phyloP scores from a whole-genome alignment of 73 alveolate species.

The Urostyla sp. region DNA sequence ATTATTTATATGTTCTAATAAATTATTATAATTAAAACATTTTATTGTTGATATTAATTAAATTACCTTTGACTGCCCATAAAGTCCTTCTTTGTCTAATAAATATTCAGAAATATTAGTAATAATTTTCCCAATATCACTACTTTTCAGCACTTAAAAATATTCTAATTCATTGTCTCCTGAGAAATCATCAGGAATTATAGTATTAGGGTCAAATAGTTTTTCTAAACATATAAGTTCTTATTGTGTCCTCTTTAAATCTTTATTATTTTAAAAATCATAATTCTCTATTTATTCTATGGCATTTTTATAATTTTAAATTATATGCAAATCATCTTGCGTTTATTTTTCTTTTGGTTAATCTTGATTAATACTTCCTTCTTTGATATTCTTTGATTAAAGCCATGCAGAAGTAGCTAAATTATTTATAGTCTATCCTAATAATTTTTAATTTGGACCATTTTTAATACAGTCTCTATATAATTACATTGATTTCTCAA shows the following conservation, averaged over 20 bases:
- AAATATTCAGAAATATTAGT: conserved; percentile 64
- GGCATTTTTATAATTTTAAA: conserved; percentile 35
- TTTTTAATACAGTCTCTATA: conserved; percentile 31
- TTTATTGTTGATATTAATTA: not conserved
- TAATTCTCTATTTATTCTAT: conserved; percentile 41
- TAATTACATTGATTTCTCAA: conserved; percentile 1
- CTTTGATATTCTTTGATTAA: not conserved
- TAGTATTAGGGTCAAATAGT: not conserved
- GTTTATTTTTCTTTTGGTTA: conserved; percentile 27
- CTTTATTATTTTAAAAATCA: conserved; percentile 3
- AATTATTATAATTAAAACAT: too few species aligned
- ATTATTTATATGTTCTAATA: too few species aligned
- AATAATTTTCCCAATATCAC: conserved; percentile 17
- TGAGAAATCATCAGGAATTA: conserved; percentile 7
- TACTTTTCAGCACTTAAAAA: conserved; percentile 25
- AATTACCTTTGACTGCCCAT: conserved; percentile 35
- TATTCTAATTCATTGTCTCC: conserved; percentile 37
- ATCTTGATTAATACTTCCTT: conserved; percentile 15
- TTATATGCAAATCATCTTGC: conserved; percentile 22
- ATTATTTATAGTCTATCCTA: conserved; percentile 53
- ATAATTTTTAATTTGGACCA: not conserved
- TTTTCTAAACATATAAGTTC: conserved; percentile 3
- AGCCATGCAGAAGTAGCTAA: conserved; percentile 51
- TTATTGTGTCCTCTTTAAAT: conserved; percentile 5
- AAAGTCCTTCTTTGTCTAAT: conserved; percentile 28